Base-by-base conservation (phyloP, 441 rosid genomes). In the Hura crepitans region DNA sequence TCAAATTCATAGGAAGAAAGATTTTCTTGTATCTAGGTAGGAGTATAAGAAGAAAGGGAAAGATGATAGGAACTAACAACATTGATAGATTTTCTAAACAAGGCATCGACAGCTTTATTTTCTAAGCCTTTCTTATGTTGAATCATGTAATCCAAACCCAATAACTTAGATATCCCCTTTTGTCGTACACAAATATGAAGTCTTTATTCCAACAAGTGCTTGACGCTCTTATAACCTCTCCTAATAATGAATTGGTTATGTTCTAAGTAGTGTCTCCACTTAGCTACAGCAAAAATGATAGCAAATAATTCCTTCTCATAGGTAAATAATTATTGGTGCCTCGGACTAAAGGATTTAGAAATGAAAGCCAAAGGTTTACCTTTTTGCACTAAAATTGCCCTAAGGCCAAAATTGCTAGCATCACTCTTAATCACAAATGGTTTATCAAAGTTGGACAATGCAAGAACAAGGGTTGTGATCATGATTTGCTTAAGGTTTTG, bases 221-320 rank as follows among this genome's bases (percentile, higher is more conserved):
- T 73, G 2, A 73, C 11, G 15, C 72, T 35, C 0, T 59, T 12
- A 25, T 73, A 54, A 11, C 60, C 33, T 1, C 46, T 73, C 18
- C 6, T 58, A 4, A 70, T 58, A 3, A 25, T 13, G 14, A 75
- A 75, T 7, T 30, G n/a, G 0, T 12, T 0, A 0, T 42, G 13
- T 1, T 56, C 2, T 0, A 68, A 27, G 12, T 77, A 77, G 13
- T 68, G 59, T 0, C 58, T 8, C 76, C 59, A 73, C 3, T 63
- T 55, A 0, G 14, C 4, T 0, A 69, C 68, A 0, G 13, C 35
- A 1, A 37, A 6, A 1, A 47, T 14, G 2, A 72, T 31, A 10
- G 68, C 71, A 8, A 27, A 14, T 5, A 73, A n/a, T 15, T 73
- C 72, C 6, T 2, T 27, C 6, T 54, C 56, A 51, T 72, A 77